phyloP scores from a whole-genome alignment of 2,329 filamentous ascomycete genomes.

The Xylariaceae sp. region DNA sequence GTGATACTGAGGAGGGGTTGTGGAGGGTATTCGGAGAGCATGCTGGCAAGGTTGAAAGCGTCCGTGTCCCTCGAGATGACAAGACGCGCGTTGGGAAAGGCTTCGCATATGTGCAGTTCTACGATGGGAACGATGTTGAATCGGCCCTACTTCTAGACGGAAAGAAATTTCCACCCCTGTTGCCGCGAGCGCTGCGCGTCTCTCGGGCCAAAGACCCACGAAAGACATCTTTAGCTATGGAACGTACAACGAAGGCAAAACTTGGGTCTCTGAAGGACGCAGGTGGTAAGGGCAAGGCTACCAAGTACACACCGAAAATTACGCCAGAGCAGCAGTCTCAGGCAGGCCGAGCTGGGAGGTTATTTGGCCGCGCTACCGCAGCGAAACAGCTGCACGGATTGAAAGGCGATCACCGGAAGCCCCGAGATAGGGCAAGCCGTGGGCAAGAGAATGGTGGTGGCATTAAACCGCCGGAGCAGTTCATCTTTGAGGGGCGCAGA shows the following conservation, averaged over 20 bases:
- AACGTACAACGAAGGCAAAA: constrained; percentile 51
- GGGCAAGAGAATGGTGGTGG: constrained; percentile 17
- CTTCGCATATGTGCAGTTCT: constrained; percentile 97
- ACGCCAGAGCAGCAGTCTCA: constrained; percentile 73
- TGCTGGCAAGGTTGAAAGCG: constrained; percentile 85
- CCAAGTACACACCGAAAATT: constrained; percentile 71
- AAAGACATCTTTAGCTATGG: constrained; percentile 62
- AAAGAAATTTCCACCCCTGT: constrained; percentile 92
- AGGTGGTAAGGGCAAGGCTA: constrained; percentile 46
- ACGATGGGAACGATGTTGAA: constrained; percentile 86
- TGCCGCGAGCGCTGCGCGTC: constrained; percentile 87
- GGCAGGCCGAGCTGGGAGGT: constrained; percentile 74
- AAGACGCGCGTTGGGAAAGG: constrained; percentile 94
- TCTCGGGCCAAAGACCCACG: constrained; percentile 79
- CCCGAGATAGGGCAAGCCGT: constrained; percentile 29
- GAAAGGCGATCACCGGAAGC: constrained; percentile 36
- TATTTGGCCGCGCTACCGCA: constrained; percentile 74
- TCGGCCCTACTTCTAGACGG: constrained; percentile 85
- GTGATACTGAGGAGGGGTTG: constrained; percentile 90
- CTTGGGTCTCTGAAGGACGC: constrained; percentile 37
- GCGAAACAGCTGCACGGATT: constrained; percentile 49
- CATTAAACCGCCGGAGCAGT: constrained; percentile 68
- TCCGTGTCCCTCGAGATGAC: constrained; percentile 87
- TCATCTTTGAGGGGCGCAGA: constrained; percentile 83
- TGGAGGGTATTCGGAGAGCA: constrained; percentile 79